Evolutionary conservation across 306 rosid genomes (phyloP), one percentile per base, ranked within the genome.

Genomic region (Hippophae gyantsensis): DNA sequence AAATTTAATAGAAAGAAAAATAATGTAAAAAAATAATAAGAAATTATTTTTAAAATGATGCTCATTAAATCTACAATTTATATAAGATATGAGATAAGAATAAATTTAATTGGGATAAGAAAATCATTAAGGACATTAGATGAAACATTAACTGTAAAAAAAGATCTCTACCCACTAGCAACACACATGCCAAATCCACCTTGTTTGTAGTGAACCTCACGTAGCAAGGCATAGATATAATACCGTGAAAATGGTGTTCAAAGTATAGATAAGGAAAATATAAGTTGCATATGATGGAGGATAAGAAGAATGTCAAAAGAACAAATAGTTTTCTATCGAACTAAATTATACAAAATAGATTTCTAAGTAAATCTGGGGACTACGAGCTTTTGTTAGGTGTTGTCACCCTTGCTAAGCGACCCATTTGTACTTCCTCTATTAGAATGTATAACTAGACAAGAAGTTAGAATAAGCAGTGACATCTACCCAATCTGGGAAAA

Each of bases 401-500:
- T 18, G 46, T 3, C 51, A 43, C 10, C 4, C 38, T 32, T 25
- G 52, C 23, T 42, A 45, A 13, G 23, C 41, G 8, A 58, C 51
- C 23, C 23, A 18, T 45, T 2, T 32, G 38, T 32, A 32, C 38
- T 32, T 32, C 5, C 5, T 49, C n/a, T 18, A 18, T 63, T 73
- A 88, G 57, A 83, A 74, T 57, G 63, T 48, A 60, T 85, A 92
- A 61, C 70, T 74, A 41, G 96, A 92, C 72, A 87, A 52, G 72
- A 87, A 92, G 74, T 83, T 77, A 61, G 96, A 85, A 63, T 85
- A 80, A 5, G 95, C 78, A 73, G 14, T 9, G 7, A 85, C 85
- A 70, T 92, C 99, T 12, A 88, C 85, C 99, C 99, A 88, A 14
- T 76, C 76, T 1, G 99, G 99, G 71, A 92, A 80, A 60, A 88